phyloP scores from a whole-genome alignment of 768 basidiomycete genomes.

The Sistotremastrum niveocremeum region DNA sequence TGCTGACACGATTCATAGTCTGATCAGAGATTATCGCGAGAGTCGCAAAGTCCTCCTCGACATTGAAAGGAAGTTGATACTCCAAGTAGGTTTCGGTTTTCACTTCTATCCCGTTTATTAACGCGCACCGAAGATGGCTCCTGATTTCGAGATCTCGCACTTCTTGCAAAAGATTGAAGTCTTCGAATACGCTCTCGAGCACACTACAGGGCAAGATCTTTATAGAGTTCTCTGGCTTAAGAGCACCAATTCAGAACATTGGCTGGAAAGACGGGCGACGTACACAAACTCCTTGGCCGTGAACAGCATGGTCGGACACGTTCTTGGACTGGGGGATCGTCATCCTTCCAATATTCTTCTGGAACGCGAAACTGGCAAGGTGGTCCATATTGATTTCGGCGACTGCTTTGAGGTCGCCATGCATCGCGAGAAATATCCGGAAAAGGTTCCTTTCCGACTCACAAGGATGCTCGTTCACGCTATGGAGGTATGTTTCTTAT shows the following conservation, averaged over 20 bases:
- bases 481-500: constrained; percentile 66
- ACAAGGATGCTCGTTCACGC: constrained; percentile 98
- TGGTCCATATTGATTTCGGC: constrained; percentile 95
- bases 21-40: constrained; percentile 93
- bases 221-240: constrained; percentile 96
- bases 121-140: constrained; percentile 73
- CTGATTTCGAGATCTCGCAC: constrained; percentile 91
- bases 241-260: constrained; percentile 89
- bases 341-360: constrained; percentile 93
- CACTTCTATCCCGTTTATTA: neutral
- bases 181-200: constrained; percentile 96
- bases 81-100: constrained; percentile 48
- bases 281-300: constrained; percentile 93
- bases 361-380: constrained; percentile 82
- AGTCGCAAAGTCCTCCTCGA: constrained; percentile 92
- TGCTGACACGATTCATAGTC: constrained; percentile 89
- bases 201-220: constrained; percentile 95
- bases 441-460: constrained; percentile 95
- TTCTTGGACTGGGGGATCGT: constrained; percentile 92
- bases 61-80: constrained; percentile 97
- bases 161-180: constrained; percentile 97
- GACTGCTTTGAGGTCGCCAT: constrained; percentile 98
- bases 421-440: constrained; percentile 97
- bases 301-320: constrained; percentile 98
- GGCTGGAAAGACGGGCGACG: constrained; percentile 91